Conservation (phyloP, 1,284 basidiomycete species). For the Ganoderma lingzhi region DNA sequence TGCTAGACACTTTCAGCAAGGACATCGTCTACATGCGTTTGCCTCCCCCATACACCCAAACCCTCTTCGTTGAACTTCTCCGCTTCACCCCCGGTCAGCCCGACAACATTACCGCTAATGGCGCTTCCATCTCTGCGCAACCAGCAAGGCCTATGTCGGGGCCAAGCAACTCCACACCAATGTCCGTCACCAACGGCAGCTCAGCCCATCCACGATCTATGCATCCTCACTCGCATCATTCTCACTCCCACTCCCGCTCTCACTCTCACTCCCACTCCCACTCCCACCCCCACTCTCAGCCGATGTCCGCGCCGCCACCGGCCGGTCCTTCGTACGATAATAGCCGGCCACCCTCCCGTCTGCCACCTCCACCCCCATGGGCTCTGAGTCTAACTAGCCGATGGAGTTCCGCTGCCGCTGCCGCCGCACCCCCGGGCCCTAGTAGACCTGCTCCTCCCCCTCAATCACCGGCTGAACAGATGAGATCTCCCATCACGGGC, state of each 20-base stretch:
- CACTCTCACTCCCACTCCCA: slow-evolving; percentile 37
- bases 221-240: slow-evolving; percentile 36
- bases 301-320: slow-evolving; percentile 35
- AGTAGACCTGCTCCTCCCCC: slow-evolving; percentile 24
- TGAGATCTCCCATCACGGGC: slow-evolving; percentile 32
- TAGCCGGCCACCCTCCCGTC: slow-evolving; percentile 29
- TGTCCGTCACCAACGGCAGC: slow-evolving; percentile 40
- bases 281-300: slow-evolving; percentile 26
- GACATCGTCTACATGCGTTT: slow-evolving; percentile 74
- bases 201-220: slow-evolving; percentile 39
- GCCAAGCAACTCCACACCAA: slow-evolving; percentile 42
- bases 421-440: slow-evolving; percentile 40
- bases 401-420: slow-evolving; percentile 44
- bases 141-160: slow-evolving; percentile 15
- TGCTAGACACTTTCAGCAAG: slow-evolving; percentile 77
- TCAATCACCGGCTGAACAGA: slow-evolving; percentile 30
- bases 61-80: slow-evolving; percentile 78
- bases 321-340: slow-evolving; percentile 45
- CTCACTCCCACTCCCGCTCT: slow-evolving; percentile 29
- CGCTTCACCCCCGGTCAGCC: slow-evolving; percentile 64
- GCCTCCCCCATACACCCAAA: slow-evolving; percentile 66
- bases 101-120: slow-evolving; percentile 40
- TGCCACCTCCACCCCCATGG: slow-evolving; percentile 76
- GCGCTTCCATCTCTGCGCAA: slow-evolving; percentile 18
- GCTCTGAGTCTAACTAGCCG: slow-evolving; percentile 63